phyloP scores from a whole-genome alignment of 352 stramenopile species.

The Thraustotheca clavata region DNA sequence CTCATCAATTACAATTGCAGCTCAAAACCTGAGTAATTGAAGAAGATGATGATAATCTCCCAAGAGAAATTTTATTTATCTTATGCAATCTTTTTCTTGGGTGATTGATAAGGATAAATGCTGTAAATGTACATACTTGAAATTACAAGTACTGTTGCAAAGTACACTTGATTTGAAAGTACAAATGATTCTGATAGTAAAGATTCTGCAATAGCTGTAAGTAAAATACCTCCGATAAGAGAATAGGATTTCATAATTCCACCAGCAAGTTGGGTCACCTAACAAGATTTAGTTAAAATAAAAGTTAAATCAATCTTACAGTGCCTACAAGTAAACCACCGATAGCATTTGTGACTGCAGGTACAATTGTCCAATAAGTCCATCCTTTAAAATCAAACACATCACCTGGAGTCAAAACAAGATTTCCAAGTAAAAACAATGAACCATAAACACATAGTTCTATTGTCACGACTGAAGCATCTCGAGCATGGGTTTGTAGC shows the following conservation, averaged over 20 bases:
- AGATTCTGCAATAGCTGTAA: constrained; percentile 76
- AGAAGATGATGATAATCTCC: too few relatives aligned
- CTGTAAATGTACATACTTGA: constrained; percentile 68
- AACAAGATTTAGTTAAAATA: background rate
- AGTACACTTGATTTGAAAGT: constrained; percentile 50
- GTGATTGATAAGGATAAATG: constrained; percentile 50
- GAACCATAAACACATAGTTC: constrained; percentile 72
- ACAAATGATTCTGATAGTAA: constrained; percentile 34
- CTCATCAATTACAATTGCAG: too few relatives aligned
- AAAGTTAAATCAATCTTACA: constrained; percentile 20
- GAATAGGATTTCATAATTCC: constrained; percentile 87
- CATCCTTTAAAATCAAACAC: constrained; percentile 55
- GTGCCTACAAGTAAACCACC: constrained; percentile 80
- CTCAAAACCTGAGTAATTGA: too few relatives aligned
- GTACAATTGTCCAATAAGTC: constrained; percentile 63
- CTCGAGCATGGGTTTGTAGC: constrained; percentile 63
- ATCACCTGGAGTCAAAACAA: constrained; percentile 27
- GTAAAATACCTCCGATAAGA: constrained; percentile 80
- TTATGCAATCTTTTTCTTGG: background rate
- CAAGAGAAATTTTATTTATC: constrained; percentile 21
- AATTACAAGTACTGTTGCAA: constrained; percentile 58
- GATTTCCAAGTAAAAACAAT: constrained; percentile 48
- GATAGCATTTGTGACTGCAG: constrained; percentile 66
- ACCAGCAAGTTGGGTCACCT: constrained; percentile 82
- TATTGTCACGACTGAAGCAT: constrained; percentile 68